Percentiles rank a stretch among this genome's conserved stretches.
phyloP scores from a whole-genome alignment of 345 rosid species.

The Lepidium aucheri region DNA sequence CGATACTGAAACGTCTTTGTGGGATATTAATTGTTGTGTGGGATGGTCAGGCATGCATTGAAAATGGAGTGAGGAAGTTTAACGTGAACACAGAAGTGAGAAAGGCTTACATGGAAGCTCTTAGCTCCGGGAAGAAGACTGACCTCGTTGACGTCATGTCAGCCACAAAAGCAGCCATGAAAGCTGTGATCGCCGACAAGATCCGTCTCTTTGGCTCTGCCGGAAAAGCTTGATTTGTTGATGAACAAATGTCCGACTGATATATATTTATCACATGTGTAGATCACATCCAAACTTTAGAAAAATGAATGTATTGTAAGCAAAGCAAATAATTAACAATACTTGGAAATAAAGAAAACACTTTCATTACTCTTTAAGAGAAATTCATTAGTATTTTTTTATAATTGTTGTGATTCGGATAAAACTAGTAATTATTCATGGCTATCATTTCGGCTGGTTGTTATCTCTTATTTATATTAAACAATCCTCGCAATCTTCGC shows the following conservation, averaged over 20 bases:
- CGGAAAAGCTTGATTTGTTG: constrained; percentile 55
- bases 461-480: neutral
- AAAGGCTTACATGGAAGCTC: constrained; percentile 68
- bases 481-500: constrained; percentile 31
- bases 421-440: neutral
- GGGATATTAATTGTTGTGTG: neutral
- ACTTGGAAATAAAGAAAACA: constrained; percentile 1
- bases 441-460: neutral
- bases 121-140: constrained; percentile 37
- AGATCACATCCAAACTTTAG: constrained; percentile 5
- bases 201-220: constrained; percentile 80
- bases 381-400: no score
- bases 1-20: neutral
- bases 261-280: neutral
- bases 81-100: constrained; percentile 89
- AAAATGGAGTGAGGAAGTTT: constrained; percentile 77
- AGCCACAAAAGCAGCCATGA: constrained; percentile 79
- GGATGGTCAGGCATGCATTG: constrained; percentile 51
- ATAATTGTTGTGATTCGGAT: no score
- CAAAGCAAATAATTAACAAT: neutral
- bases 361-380: neutral
- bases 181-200: constrained; percentile 70
- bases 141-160: constrained; percentile 72
- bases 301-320: neutral
- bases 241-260: neutral